These are phyloP conservation scores for Pestalotiopsis sp. DNA, from an alignment of 2,329 filamentous ascomycete genomes.

Conservation along the genomic window DNA sequence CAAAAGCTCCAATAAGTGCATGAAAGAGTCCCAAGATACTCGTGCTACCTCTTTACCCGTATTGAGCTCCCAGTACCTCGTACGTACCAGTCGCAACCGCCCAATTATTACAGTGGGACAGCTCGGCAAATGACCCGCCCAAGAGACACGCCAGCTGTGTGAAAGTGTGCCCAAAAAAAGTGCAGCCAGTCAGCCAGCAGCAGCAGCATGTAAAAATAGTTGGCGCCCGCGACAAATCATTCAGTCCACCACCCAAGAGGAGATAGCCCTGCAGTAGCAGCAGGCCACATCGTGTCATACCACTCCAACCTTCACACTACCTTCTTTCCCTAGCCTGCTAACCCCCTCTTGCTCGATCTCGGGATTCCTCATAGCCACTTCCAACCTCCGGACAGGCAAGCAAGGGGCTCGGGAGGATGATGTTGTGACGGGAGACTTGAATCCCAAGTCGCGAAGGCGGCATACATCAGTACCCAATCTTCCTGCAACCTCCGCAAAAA, in stretches of 20 bases:
- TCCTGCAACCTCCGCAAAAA: background rate
- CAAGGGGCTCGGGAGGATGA: background rate
- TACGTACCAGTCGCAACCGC: background rate
- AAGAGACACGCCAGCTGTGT: constrained; percentile 4
- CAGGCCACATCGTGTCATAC: constrained; percentile 1
- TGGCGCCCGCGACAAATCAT: constrained; percentile 11
- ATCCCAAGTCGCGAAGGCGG: background rate
- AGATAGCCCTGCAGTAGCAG: constrained; percentile 5
- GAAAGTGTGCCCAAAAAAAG: background rate
- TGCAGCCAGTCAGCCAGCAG: background rate
- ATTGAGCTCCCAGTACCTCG: background rate
- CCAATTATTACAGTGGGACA: background rate
- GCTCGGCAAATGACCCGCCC: background rate
- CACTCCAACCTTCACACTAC: background rate
- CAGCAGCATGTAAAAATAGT: constrained; percentile 12
- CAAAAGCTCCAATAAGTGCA: background rate
- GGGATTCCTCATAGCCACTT: background rate
- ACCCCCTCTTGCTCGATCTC: background rate
- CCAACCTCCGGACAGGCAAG: background rate
- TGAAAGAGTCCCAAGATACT: background rate
- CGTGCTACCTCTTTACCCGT: background rate
- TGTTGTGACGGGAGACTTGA: constrained; percentile 4
- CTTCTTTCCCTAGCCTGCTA: background rate
- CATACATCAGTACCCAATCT: background rate
- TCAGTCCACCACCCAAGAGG: background rate